phyloP scores from a whole-genome alignment of 352 stramenopile species.

The Globisporangium canariense region DNA sequence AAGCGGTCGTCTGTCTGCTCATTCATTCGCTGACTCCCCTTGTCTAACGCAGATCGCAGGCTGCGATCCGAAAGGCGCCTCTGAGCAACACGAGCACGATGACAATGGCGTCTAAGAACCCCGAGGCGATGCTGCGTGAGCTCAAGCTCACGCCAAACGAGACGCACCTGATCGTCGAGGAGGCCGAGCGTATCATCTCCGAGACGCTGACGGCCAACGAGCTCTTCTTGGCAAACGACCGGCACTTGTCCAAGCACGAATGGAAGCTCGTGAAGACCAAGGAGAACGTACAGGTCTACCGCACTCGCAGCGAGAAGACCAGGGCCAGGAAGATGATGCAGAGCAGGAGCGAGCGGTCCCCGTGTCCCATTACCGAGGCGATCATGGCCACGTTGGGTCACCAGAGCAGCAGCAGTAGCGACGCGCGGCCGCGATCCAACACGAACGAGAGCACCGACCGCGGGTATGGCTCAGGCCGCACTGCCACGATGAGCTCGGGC shows the following conservation, averaged over 20 bases:
- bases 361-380: no score
- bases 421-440: not conserved
- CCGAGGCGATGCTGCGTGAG: not conserved
- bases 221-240: constrained; percentile 14
- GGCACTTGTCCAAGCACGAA: constrained; percentile 14
- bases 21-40: no score
- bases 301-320: not conserved
- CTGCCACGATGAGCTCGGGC: not conserved
- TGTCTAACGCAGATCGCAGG: no score
- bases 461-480: not conserved
- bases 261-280: constrained; percentile 23
- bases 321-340: no score
- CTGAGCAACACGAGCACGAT: no score
- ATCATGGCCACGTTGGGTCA: no score
- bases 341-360: no score
- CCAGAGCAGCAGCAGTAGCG: not conserved
- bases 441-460: not conserved
- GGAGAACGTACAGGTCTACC: constrained; percentile 16
- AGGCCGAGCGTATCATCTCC: constrained; percentile 25
- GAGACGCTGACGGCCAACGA: constrained; percentile 26
- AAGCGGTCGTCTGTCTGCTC: no score
- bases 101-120: not conserved
- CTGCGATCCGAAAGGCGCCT: no score
- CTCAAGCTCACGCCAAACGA: constrained; percentile 16
- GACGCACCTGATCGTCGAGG: constrained; percentile 21